phyloP scores from a whole-genome alignment of 108 stramenopile species.

The Skeletonema marinoi region DNA sequence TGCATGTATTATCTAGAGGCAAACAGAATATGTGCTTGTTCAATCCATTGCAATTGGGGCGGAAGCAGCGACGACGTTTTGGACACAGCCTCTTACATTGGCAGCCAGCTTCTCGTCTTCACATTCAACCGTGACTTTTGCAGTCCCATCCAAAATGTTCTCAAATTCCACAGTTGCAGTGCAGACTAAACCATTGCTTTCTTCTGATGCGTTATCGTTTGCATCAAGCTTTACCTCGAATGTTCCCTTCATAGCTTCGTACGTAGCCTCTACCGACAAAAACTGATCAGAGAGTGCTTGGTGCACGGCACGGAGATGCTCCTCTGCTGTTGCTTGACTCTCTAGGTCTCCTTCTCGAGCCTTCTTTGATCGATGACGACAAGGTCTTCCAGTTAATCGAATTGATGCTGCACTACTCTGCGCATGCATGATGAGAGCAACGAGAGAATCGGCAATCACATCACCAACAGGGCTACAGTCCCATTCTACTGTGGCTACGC shows the following conservation, averaged over 20 bases:
- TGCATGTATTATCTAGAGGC: background rate
- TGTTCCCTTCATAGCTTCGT: slow-evolving; percentile 70
- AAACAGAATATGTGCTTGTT: background rate
- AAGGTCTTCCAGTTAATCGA: slow-evolving; percentile 83
- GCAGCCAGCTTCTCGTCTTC: slow-evolving; percentile 71
- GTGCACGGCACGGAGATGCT: slow-evolving; percentile 54
- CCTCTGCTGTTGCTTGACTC: slow-evolving; percentile 51
- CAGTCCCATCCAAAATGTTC: slow-evolving; percentile 44
- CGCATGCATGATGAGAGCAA: slow-evolving; percentile 90
- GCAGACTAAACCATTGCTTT: slow-evolving; percentile 45
- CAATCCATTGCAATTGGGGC: slow-evolving; percentile 37
- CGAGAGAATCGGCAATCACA: slow-evolving; percentile 91
- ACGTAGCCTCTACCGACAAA: slow-evolving; percentile 74
- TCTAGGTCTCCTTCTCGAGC: slow-evolving; percentile 32
- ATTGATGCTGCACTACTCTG: slow-evolving; percentile 90
- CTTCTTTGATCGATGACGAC: slow-evolving; percentile 63
- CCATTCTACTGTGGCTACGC: slow-evolving; percentile 85
- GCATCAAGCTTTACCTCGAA: slow-evolving; percentile 80
- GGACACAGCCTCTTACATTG: slow-evolving; percentile 76
- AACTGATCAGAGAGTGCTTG: slow-evolving; percentile 79
- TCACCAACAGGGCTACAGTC: slow-evolving; percentile 90
- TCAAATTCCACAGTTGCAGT: slow-evolving; percentile 72
- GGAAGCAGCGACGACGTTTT: slow-evolving; percentile 57
- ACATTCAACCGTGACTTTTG: slow-evolving; percentile 81
- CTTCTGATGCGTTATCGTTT: slow-evolving; percentile 36